phyloP scores from a whole-genome alignment of 1,284 basidiomycete genomes.

The Melampsora americana region DNA sequence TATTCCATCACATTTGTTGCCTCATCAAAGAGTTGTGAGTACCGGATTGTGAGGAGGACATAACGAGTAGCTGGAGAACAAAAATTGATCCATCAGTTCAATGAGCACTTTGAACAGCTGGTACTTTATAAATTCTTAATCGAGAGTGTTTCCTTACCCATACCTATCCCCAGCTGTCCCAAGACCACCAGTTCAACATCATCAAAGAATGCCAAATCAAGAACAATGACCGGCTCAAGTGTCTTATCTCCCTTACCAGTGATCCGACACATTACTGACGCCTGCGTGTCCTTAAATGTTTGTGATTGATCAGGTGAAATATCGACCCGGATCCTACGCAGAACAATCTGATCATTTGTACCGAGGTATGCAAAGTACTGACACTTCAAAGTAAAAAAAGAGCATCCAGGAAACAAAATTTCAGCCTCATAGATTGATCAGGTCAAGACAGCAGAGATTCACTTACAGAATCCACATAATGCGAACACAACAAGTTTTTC shows the following conservation, averaged over 20 bases:
- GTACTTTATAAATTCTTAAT: not conserved
- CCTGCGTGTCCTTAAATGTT: conserved; percentile 11
- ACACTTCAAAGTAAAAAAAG: not conserved
- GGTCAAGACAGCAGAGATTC: not conserved
- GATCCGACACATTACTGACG: conserved; percentile 1
- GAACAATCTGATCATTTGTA: not conserved
- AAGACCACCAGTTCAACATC: conserved; percentile 29
- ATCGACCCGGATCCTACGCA: conserved; percentile 17
- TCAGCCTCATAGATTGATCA: not conserved
- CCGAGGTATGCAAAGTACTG: conserved; percentile 4
- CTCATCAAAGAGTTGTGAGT: conserved; percentile 9
- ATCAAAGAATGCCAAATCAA: conserved; percentile 38
- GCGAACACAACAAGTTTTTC: not conserved
- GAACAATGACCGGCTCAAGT: conserved; percentile 2
- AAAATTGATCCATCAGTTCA: not conserved
- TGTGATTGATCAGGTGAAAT: not conserved
- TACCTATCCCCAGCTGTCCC: conserved; percentile 17
- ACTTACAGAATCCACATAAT: not conserved
- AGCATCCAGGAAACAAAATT: not conserved
- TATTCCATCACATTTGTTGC: not conserved
- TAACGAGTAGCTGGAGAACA: conserved; percentile 1
- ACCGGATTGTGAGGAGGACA: conserved; percentile 29
- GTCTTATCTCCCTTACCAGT: conserved; percentile 2
- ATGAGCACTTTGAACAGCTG: not conserved
- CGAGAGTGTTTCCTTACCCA: conserved; percentile 5